These are phyloP conservation scores for Fusarium sterilihyphosum DNA, from an alignment of 2,329 filamentous ascomycete species.

Conservation along the genomic window DNA sequence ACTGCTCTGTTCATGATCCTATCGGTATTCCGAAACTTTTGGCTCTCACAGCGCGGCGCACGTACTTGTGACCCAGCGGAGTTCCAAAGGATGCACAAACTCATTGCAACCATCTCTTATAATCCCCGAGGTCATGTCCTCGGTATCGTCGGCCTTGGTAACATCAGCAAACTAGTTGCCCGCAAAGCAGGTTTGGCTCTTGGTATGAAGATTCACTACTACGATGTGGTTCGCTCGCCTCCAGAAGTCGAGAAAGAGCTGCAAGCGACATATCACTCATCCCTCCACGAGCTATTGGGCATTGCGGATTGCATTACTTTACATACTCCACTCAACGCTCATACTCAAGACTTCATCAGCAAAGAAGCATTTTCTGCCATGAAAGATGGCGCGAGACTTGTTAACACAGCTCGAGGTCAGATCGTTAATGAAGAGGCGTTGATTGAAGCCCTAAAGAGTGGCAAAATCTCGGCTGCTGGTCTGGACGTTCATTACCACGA, in stretches of 20 bases:
- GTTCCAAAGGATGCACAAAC: constrained; percentile 29
- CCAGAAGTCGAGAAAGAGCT: constrained; percentile 45
- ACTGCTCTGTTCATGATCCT: constrained; percentile 55
- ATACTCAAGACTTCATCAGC: constrained; percentile 29
- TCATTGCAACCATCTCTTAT: constrained; percentile 51
- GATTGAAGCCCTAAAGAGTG: constrained; percentile 56
- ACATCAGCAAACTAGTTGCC: constrained; percentile 57
- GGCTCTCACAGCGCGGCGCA: constrained; percentile 49
- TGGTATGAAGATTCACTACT: constrained; percentile 65
- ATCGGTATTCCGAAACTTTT: constrained; percentile 61
- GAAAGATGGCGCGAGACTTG: constrained; percentile 58
- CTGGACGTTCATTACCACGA: constrained; percentile 66
- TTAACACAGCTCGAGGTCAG: constrained; percentile 64
- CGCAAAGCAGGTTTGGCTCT: constrained; percentile 55
- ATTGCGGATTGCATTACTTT: constrained; percentile 48
- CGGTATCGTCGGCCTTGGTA: constrained; percentile 63
- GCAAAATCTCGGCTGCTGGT: constrained; percentile 57
- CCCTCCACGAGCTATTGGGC: constrained; percentile 40
- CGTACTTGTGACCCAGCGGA: constrained; percentile 30
- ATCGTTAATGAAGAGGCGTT: constrained; percentile 63
- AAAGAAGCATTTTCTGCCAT: constrained; percentile 46
- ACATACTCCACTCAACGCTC: constrained; percentile 44
- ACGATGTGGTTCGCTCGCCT: constrained; percentile 52
- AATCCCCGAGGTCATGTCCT: constrained; percentile 60
- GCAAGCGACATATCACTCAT: constrained; percentile 44